These are phyloP conservation scores for Styphnolobium japonicum DNA, from an alignment of 306 rosid genomes.

Conservation along the genomic window DNA sequence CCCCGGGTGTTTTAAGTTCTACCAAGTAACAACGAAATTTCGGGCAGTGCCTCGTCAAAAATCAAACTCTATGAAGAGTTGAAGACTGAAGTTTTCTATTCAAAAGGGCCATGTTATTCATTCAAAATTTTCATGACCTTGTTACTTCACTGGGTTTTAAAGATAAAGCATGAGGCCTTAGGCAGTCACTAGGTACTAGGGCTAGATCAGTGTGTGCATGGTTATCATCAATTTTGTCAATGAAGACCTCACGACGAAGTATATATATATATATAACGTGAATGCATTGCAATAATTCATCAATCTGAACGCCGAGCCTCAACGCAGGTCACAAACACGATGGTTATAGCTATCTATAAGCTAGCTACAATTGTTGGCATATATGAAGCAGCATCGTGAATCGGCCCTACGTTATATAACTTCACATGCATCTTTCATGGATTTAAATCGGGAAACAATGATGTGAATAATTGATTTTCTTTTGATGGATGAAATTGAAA, in stretches of 20 bases:
- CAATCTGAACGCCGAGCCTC: not conserved
- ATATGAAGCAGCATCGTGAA: conserved; percentile 17
- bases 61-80: not conserved
- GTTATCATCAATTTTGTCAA: not conserved
- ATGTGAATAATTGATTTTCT: conserved; percentile 2
- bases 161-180: not conserved
- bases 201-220: not conserved
- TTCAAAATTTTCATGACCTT: not conserved
- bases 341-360: conserved; percentile 14
- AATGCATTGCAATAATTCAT: no score
- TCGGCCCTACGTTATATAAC: not conserved
- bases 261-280: not conserved
- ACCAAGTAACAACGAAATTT: not conserved
- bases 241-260: not conserved
- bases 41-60: not conserved
- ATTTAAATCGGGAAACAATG: conserved; percentile 21
- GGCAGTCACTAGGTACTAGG: not conserved
- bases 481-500: not conserved
- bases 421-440: conserved; percentile 33
- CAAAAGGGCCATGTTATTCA: not conserved
- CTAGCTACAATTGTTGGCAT: not conserved
- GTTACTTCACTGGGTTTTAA: not conserved
- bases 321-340: conserved; percentile 6
- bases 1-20: not conserved
- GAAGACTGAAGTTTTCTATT: not conserved